Evolutionary conservation across 495 filamentous ascomycete genomes (phyloP).

Genomic region (Apodospora peruviana): DNA sequence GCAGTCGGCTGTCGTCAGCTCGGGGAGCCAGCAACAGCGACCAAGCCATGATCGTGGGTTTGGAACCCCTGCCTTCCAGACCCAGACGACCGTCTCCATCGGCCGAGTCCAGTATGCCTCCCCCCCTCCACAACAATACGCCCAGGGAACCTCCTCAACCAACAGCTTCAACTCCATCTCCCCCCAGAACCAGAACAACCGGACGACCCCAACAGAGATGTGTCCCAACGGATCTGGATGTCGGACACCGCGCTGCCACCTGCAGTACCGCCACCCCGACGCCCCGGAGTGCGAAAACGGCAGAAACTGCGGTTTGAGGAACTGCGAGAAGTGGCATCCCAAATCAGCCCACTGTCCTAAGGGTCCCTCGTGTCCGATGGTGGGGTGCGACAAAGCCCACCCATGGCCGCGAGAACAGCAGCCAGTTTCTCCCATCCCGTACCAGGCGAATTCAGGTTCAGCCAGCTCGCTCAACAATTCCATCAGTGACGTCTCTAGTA

Average conservation of each 20-base stretch:
- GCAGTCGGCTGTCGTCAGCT: neutral
- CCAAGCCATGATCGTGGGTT: no score
- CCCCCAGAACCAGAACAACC: neutral
- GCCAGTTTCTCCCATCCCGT: neutral
- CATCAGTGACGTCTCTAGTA: no score
- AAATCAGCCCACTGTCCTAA: neutral
- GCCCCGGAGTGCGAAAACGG: neutral
- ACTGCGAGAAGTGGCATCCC: neutral
- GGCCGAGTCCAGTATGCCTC: neutral
- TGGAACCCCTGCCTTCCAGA: no score
- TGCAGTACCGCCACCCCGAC: neutral
- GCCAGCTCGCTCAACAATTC: no score
- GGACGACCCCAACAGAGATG: neutral
- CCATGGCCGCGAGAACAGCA: neutral
- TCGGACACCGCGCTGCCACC: neutral
- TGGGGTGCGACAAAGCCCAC: neutral
- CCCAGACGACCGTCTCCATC: no score
- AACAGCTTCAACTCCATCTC: neutral
- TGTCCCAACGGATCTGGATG: conserved; percentile 1
- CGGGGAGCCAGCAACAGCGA: no score
- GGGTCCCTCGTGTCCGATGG: neutral
- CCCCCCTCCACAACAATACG: neutral
- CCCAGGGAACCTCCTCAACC: neutral
- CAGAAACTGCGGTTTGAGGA: neutral
- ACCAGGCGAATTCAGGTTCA: neutral